phyloP scores from a whole-genome alignment of 2,329 filamentous ascomycete genomes.

The Fusarium pseudonygamai region DNA sequence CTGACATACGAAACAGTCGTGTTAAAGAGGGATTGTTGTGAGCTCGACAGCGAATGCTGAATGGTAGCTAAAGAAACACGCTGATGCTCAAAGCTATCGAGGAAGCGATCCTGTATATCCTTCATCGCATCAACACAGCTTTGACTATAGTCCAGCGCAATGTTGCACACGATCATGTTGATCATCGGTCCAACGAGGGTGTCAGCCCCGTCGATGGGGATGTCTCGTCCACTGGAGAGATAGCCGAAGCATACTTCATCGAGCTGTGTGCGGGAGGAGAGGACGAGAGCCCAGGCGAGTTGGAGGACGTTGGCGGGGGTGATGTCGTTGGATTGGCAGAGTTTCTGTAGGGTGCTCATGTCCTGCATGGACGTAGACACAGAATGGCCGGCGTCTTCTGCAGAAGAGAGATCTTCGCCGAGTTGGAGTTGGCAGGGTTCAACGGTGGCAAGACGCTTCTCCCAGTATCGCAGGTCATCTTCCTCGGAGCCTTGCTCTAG shows the following conservation, averaged over 20 bases:
- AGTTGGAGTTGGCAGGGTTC: neutral
- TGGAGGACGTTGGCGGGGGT: neutral
- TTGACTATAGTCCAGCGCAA: neutral
- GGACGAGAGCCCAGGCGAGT: neutral
- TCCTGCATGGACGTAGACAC: neutral
- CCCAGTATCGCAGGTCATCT: neutral
- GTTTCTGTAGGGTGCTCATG: neutral
- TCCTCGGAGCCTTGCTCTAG: neutral
- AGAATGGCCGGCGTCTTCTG: neutral
- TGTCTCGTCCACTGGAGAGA: neutral
- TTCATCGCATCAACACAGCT: neutral
- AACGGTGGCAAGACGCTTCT: accelerated
- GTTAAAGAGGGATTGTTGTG: neutral
- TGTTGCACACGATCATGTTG: neutral
- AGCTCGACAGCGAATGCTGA: neutral
- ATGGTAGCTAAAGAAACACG: neutral
- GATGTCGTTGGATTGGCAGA: neutral
- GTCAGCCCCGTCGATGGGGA: neutral
- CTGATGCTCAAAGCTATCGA: neutral
- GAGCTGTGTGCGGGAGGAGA: neutral
- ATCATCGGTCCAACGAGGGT: neutral
- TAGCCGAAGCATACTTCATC: neutral
- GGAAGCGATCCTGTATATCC: neutral
- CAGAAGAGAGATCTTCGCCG: neutral
- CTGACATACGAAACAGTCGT: neutral